Percentiles rank a stretch among this genome's conserved stretches.
These are phyloP conservation scores for Rutidosis leptorrhynchoides DNA, from an alignment of 129 eudicot genomes.

Conservation along the genomic window DNA sequence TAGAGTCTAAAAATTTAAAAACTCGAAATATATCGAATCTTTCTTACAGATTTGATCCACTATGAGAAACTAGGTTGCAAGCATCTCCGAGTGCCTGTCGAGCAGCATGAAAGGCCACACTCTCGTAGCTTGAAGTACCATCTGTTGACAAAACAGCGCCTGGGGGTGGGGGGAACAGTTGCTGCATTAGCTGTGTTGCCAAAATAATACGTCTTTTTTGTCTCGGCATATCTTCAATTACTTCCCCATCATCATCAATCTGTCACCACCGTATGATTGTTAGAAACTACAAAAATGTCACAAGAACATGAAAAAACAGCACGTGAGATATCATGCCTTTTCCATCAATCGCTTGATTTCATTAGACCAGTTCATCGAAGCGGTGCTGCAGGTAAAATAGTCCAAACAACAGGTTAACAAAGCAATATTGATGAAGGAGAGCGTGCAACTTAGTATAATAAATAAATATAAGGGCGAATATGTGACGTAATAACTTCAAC, in stretches of 20 bases:
- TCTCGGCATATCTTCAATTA: constrained; percentile 49
- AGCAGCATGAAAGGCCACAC: constrained; percentile 47
- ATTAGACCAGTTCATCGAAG: constrained; percentile 58
- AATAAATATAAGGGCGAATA: neutral
- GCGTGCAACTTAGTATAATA: neutral
- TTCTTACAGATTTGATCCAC: constrained; percentile 48
- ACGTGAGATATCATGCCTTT: constrained; percentile 45
- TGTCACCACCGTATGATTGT: constrained; percentile 32
- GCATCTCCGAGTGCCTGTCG: constrained; percentile 69
- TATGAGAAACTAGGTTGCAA: constrained; percentile 50
- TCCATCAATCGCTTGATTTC: constrained; percentile 54
- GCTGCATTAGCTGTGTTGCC: constrained; percentile 83
- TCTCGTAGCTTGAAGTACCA: constrained; percentile 43
- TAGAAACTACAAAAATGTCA: constrained; percentile 8
- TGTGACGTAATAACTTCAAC: constrained; percentile 3
- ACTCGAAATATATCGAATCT: constrained; percentile 1
- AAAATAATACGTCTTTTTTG: constrained; percentile 64
- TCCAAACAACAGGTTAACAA: constrained; percentile 14
- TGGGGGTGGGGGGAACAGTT: constrained; percentile 61
- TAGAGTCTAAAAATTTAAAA: neutral
- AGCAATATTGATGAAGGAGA: constrained; percentile 7
- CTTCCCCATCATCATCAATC: constrained; percentile 58
- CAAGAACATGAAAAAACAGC: constrained; percentile 2
- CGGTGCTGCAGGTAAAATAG: constrained; percentile 40
- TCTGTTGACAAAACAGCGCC: constrained; percentile 50